These are phyloP conservation scores for Ziziphus jujuba DNA, from an alignment of 306 rosid species.

Conservation along the genomic window DNA sequence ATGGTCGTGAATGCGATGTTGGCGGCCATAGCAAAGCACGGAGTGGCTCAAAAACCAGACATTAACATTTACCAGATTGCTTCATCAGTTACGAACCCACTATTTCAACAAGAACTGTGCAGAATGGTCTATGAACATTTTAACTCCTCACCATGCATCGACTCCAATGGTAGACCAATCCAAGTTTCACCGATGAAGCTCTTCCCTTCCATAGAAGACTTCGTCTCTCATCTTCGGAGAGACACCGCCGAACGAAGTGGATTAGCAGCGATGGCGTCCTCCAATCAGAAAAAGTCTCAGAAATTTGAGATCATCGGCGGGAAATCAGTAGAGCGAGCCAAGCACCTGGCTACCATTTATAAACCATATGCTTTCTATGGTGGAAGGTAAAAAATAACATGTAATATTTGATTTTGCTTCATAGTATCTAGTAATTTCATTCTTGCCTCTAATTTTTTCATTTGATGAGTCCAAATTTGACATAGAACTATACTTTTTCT, in stretches of 20 bases:
- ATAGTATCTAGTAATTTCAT: not conserved
- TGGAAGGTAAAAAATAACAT: slow-evolving; percentile 65
- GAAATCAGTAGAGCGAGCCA: slow-evolving; percentile 89
- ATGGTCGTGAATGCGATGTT: slow-evolving; percentile 92
- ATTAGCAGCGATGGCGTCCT: slow-evolving; percentile 46
- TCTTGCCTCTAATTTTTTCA: no score
- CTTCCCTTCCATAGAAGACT: slow-evolving; percentile 77
- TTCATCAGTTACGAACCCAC: slow-evolving; percentile 83
- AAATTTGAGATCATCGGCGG: slow-evolving; percentile 65
- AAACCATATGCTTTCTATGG: slow-evolving; percentile 89
- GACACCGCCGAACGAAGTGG: slow-evolving; percentile 63
- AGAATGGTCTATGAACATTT: slow-evolving; percentile 65
- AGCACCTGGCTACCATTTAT: slow-evolving; percentile 81
- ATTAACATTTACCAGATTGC: slow-evolving; percentile 85
- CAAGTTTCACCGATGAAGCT: slow-evolving; percentile 76
- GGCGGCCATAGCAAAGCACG: slow-evolving; percentile 92
- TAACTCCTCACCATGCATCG: slow-evolving; percentile 64
- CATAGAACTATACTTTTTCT: not conserved
- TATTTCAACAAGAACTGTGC: slow-evolving; percentile 58
- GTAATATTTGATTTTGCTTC: not conserved
- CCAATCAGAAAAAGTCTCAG: slow-evolving; percentile 52
- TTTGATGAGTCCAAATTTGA: not conserved
- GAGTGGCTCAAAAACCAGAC: slow-evolving; percentile 51
- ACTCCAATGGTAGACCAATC: slow-evolving; percentile 74
- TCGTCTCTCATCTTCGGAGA: slow-evolving; percentile 74